Base-by-base conservation (phyloP, 2,329 filamentous ascomycete genomes). In the Trichoderma koningii region DNA sequence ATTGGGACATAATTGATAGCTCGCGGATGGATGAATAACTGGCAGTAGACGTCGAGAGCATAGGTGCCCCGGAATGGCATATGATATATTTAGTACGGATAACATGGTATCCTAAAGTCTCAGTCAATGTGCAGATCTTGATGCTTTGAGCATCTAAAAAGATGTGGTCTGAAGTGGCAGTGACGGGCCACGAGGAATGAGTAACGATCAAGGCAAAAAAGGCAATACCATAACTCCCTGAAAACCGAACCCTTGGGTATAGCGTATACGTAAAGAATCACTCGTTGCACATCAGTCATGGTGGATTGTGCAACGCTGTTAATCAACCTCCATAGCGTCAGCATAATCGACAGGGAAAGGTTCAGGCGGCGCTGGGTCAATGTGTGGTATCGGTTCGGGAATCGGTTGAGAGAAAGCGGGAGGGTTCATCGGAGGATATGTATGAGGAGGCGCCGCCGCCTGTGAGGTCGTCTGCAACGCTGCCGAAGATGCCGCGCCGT, bases 271-370 rank as follows among this genome's bases (percentile, higher is more conserved):
- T 55, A 23, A 55, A 48, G 23, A 47, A 50, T 44, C 28, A 53
- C 41, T 47, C 21, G 45, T 38, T 44, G 48, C 52, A 34, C n/a
- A 62, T 63, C 28, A 34, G 26, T 63, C 50, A 55, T 55, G 28
- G 34, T 44, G 17, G 14, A 17, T 34, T n/a, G n/a, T 34, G 28
- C 26, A 51, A 38, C 12, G 34, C 45, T 12, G 17, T 52, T 38
- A 64, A 64, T 87, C 87, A 71, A 90, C 76, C 60, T 90, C 87
- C 89, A 91, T 91, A 15, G 83, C 87, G 73, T 90, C 87, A 1
- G 89, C 85, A 55, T 81, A 60, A 6, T 67, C 67, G 17, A 69
- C 28, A 6, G 50, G 41, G 50, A 55, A 47, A 15, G 34, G 34
- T 17, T 44, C 28, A 38, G 41, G 69, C 38, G 50, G 23, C 53